Conservation (phyloP, 108 stramenopile species). For the Cyclostephanos tholiformis region DNA sequence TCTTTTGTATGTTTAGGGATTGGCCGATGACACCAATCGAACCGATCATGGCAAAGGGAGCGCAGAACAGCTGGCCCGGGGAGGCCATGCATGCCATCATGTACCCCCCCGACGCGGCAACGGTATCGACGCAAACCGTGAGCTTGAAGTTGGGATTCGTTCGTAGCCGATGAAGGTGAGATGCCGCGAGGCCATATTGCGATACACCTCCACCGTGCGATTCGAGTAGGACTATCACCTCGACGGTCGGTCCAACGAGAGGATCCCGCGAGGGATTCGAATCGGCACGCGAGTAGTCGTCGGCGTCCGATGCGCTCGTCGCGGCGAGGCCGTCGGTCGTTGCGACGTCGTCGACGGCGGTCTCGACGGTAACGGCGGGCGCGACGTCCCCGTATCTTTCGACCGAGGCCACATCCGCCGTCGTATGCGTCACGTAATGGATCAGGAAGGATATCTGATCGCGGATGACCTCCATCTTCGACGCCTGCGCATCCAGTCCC, state of each 20-base stretch:
- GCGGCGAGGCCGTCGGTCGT: neutral
- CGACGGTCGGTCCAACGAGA: conserved; percentile 28
- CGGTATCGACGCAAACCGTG: conserved; percentile 76
- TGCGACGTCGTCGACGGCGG: neutral
- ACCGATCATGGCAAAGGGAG: conserved; percentile 84
- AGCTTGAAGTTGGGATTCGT: conserved; percentile 63
- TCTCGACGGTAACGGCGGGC: neutral
- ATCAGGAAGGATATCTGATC: conserved; percentile 78
- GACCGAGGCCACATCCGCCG: conserved; percentile 10
- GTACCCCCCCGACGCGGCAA: conserved; percentile 77
- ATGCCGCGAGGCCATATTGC: conserved; percentile 76
- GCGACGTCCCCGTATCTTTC: neutral
- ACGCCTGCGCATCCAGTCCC: conserved; percentile 53
- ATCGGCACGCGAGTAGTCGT: neutral
- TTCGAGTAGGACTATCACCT: conserved; percentile 75
- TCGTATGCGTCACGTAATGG: conserved; percentile 18
- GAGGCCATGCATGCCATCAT: conserved; percentile 79
- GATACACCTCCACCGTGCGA: conserved; percentile 78
- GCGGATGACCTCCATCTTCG: conserved; percentile 60
- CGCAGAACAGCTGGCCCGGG: conserved; percentile 70
- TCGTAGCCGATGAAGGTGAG: conserved; percentile 68
- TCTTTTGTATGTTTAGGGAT: conserved; percentile 68
- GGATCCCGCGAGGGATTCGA: neutral
- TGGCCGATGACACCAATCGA: conserved; percentile 81
- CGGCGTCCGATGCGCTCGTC: neutral